A percentile compares a stretch with the other conserved stretches of the same genome.
Evolutionary conservation across 805 yeast species (phyloP).

Genomic region (Ogataea nitratoaversa): DNA sequence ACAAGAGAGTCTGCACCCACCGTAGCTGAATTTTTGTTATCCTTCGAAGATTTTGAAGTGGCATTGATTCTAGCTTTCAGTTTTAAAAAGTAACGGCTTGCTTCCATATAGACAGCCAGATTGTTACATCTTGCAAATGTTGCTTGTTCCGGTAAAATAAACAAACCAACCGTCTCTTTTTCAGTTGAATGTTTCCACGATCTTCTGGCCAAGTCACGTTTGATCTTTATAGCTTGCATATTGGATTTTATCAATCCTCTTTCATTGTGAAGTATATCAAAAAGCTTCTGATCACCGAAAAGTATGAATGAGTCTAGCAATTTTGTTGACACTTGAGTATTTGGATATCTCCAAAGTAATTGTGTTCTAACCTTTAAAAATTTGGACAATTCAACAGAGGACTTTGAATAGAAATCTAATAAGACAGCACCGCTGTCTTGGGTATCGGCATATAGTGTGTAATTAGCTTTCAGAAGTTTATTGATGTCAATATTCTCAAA

Average conservation of each 20-base stretch:
- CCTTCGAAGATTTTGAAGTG: conserved; percentile 10
- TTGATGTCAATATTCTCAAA: conserved; percentile 71
- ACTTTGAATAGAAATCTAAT: conserved; percentile 68
- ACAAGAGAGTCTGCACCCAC: conserved; percentile 85
- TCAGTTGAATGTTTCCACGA: conserved; percentile 76
- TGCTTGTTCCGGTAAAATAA: conserved; percentile 65
- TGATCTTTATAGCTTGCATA: conserved; percentile 59
- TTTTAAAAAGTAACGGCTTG: conserved; percentile 74
- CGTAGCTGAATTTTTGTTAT: conserved; percentile 52
- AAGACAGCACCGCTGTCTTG: conserved; percentile 42
- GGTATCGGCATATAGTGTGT: conserved; percentile 57
- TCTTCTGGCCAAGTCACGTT: conserved; percentile 84
- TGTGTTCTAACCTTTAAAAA: conserved; percentile 76
- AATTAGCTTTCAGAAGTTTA: conserved; percentile 63
- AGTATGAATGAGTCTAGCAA: conserved; percentile 71
- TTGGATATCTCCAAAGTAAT: conserved; percentile 85
- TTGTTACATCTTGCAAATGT: conserved; percentile 75
- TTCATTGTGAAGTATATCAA: conserved; percentile 43
- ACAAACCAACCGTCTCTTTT: conserved; percentile 62
- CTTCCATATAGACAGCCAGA: conserved; percentile 80
- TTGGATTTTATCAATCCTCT: conserved; percentile 25
- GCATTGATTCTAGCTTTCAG: conserved; percentile 44
- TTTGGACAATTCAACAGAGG: conserved; percentile 67
- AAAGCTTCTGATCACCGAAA: conserved; percentile 53
- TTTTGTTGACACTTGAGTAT: conserved; percentile 69